These are phyloP conservation scores for Toxoplasma gondii DNA, from an alignment of 169 alveolate genomes.

Conservation along the genomic window DNA sequence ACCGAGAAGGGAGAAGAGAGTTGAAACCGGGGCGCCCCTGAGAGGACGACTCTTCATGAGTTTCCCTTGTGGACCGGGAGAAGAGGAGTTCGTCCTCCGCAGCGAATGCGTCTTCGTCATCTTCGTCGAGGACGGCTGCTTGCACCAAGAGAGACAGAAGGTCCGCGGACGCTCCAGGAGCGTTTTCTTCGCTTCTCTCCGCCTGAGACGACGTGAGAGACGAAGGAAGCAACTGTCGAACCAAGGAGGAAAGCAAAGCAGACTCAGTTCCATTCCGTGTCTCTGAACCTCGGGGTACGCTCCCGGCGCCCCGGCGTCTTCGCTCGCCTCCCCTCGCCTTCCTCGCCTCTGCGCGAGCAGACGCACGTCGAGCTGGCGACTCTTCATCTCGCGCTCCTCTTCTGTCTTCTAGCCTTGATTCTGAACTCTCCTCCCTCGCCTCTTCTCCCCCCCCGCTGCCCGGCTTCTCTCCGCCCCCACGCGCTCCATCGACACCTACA, in stretches of 20 bases:
- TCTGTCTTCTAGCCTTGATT: not conserved
- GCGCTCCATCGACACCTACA: constrained; percentile 23
- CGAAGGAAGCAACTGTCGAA: not conserved
- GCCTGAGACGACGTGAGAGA: not conserved
- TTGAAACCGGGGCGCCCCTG: not conserved
- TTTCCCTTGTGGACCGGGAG: not conserved
- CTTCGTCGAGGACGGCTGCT: not conserved
- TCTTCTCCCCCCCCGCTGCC: not conserved
- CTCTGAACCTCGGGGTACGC: not conserved
- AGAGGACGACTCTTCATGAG: not conserved
- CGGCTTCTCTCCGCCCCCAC: constrained; percentile 7
- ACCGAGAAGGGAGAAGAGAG: not conserved
- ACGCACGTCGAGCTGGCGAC: not conserved
- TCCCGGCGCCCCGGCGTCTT: not conserved
- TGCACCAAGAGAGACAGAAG: not conserved
- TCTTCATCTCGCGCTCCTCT: not conserved
- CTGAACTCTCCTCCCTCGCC: not conserved
- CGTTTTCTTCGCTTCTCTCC: not conserved
- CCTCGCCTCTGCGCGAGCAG: constrained; percentile 8
- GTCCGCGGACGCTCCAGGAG: not conserved
- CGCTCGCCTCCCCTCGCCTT: not conserved
- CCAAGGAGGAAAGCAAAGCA: not conserved
- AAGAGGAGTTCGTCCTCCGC: not conserved
- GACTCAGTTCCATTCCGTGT: not conserved
- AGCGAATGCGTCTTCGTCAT: not conserved